These are phyloP conservation scores for Ceratocystis lukuohia DNA, from an alignment of 2,329 filamentous ascomycete species.

Conservation along the genomic window DNA sequence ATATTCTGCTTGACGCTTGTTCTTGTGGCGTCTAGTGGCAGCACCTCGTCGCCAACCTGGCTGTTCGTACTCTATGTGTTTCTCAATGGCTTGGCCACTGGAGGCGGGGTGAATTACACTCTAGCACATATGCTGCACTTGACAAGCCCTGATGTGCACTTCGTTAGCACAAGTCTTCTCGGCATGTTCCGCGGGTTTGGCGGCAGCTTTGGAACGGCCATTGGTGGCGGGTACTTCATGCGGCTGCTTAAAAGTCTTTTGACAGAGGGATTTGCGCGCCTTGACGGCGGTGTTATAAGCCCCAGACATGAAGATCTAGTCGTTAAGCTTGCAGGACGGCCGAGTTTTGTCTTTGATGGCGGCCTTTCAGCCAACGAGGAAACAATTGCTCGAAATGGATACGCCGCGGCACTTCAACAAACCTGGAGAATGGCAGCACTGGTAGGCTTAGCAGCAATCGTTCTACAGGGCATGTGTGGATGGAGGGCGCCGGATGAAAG, in stretches of 20 bases:
- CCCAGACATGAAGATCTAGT: conserved; percentile 31
- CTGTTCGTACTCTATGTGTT: conserved; percentile 50
- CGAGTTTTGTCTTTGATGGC: conserved; percentile 35
- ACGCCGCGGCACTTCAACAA: conserved; percentile 33
- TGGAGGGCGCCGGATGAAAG: conserved; percentile 35
- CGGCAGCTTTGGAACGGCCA: conserved; percentile 65
- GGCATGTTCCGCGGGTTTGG: conserved; percentile 73
- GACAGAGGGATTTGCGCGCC: conserved; percentile 39
- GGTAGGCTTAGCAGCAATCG: conserved; percentile 32
- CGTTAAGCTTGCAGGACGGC: conserved; percentile 37
- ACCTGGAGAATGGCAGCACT: conserved; percentile 37
- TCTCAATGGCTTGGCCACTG: conserved; percentile 57
- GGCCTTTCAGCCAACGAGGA: conserved; percentile 32
- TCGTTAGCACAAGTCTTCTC: conserved; percentile 61
- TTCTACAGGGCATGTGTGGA: conserved; percentile 38
- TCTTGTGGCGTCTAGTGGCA: conserved; percentile 41
- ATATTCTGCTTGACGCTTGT: conserved; percentile 50
- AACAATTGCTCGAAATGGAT: conserved; percentile 34
- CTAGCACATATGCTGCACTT: conserved; percentile 68
- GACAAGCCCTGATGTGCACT: conserved; percentile 51
- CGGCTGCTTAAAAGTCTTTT: conserved; percentile 45
- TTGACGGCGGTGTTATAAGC: conserved; percentile 31
- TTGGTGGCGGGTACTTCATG: conserved; percentile 63
- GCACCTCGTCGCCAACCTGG: conserved; percentile 35
- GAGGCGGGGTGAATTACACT: conserved; percentile 65